Evolutionary conservation across 2,329 filamentous ascomycete species (phyloP).

Genomic region (Hortaea sp.): DNA sequence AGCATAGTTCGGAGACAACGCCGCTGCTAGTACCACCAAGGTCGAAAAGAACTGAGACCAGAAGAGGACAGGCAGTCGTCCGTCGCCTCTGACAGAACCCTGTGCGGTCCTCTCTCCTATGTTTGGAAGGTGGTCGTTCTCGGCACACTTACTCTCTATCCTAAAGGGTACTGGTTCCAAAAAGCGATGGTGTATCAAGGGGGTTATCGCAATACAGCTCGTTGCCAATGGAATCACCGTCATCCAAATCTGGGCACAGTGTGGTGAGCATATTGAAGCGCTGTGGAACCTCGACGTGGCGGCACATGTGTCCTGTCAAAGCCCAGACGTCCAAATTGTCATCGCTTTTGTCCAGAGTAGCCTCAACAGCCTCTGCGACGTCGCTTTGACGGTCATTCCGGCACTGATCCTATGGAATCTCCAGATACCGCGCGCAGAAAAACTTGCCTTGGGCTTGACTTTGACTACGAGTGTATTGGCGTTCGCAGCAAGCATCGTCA

Average conservation of each 20-base stretch:
- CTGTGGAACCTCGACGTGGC: constrained; percentile 5
- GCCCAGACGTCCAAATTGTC: constrained; percentile 1
- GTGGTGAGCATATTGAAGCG: constrained; percentile 5
- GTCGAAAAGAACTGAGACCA: constrained; percentile 18
- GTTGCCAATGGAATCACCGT: constrained; percentile 2
- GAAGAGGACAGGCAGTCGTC: constrained; percentile 17
- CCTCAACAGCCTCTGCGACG: constrained; percentile 3
- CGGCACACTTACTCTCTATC: constrained; percentile 4
- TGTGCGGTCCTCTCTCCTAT: constrained; percentile 1
- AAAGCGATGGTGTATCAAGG: neutral
- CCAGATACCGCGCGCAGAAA: constrained; percentile 2
- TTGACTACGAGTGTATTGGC: constrained; percentile 3
- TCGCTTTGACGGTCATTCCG: constrained; percentile 5
- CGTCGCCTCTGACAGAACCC: neutral
- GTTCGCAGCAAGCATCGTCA: neutral
- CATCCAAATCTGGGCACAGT: constrained; percentile 4
- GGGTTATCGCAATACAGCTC: constrained; percentile 4
- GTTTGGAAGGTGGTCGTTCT: constrained; percentile 6
- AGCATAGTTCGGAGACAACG: constrained; percentile 11
- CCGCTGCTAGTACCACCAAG: constrained; percentile 12
- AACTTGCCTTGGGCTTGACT: constrained; percentile 2
- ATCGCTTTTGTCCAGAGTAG: constrained; percentile 5
- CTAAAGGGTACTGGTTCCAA: neutral
- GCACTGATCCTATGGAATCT: constrained; percentile 5
- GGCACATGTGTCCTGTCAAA: constrained; percentile 2